Conservation (phyloP, 2,329 filamentous ascomycete species). For the Pseudogymnoascus sp. region DNA sequence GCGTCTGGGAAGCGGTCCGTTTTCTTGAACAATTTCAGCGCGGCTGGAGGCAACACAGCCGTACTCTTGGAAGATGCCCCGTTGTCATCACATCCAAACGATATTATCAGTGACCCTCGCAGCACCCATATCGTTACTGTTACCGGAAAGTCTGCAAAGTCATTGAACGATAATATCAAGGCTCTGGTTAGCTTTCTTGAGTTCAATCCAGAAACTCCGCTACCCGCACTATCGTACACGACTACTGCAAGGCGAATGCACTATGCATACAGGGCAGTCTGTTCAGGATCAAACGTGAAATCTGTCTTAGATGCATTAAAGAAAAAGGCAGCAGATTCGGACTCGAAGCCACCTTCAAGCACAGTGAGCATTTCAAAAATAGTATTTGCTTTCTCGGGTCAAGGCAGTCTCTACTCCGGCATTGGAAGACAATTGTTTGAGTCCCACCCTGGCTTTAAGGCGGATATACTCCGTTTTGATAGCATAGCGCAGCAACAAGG, state of each 20-base stretch:
- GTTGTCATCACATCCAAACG: background rate
- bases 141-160: slow-evolving; percentile 36
- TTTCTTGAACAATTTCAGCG: slow-evolving; percentile 43
- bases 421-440: slow-evolving; percentile 5
- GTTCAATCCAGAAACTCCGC: slow-evolving; percentile 15
- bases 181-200: slow-evolving; percentile 20
- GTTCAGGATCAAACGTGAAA: slow-evolving; percentile 33
- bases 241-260: slow-evolving; percentile 43
- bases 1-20: slow-evolving; percentile 32
- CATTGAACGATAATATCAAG: slow-evolving; percentile 22
- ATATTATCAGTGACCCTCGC: slow-evolving; percentile 31
- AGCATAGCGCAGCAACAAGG: background rate
- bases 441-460: slow-evolving; percentile 30
- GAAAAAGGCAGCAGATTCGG: slow-evolving; percentile 32
- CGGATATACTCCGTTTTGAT: background rate
- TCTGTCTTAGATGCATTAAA: background rate
- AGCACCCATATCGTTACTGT: slow-evolving; percentile 36
- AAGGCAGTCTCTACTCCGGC: slow-evolving; percentile 31
- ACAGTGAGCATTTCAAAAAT: background rate
- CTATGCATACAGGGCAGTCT: slow-evolving; percentile 46
- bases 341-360: slow-evolving; percentile 33
- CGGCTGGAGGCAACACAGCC: slow-evolving; percentile 21
- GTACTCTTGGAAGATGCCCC: slow-evolving; percentile 20
- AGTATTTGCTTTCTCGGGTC: slow-evolving; percentile 24
- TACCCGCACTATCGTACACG: slow-evolving; percentile 15